Conservation (phyloP, 2,329 filamentous ascomycete genomes). For the Fusarium nisikadoi region DNA sequence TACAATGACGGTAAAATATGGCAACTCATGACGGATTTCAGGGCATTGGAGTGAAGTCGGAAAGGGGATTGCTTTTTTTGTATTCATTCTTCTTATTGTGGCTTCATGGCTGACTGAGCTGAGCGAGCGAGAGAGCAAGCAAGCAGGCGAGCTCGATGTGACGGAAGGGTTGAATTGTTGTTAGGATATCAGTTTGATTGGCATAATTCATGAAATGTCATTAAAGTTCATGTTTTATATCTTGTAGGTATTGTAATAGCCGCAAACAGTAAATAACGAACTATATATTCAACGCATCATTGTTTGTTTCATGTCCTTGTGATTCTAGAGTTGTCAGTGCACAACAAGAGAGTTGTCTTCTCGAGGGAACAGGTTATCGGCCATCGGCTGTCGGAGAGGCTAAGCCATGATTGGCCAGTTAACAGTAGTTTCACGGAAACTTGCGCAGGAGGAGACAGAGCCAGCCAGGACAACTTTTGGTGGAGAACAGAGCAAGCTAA, state of each 20-base stretch:
- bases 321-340: slow-evolving; percentile 27
- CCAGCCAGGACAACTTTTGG: background rate
- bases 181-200: slow-evolving; percentile 43
- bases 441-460: slow-evolving; percentile 5
- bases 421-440: slow-evolving; percentile 28
- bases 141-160: slow-evolving; percentile 16
- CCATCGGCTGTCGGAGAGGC: slow-evolving; percentile 42
- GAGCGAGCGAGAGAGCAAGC: slow-evolving; percentile 13
- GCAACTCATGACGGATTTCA: slow-evolving; percentile 36
- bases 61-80: slow-evolving; percentile 28
- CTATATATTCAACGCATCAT: background rate
- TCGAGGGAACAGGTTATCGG: slow-evolving; percentile 42
- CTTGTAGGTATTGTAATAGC: slow-evolving; percentile 5
- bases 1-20: slow-evolving; percentile 37
- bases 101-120: slow-evolving; percentile 13
- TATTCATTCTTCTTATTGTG: slow-evolving; percentile 12
- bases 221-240: slow-evolving; percentile 25
- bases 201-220: slow-evolving; percentile 40
- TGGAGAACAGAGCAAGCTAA: slow-evolving; percentile 29
- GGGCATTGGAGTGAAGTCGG: slow-evolving; percentile 32
- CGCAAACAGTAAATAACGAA: background rate
- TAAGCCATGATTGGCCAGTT: slow-evolving; percentile 43
- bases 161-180: slow-evolving; percentile 24
- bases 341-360: slow-evolving; percentile 25
- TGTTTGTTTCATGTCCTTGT: slow-evolving; percentile 27